phyloP scores from a whole-genome alignment of 2,329 filamentous ascomycete species.

The Aspergillus eucalypticola region DNA sequence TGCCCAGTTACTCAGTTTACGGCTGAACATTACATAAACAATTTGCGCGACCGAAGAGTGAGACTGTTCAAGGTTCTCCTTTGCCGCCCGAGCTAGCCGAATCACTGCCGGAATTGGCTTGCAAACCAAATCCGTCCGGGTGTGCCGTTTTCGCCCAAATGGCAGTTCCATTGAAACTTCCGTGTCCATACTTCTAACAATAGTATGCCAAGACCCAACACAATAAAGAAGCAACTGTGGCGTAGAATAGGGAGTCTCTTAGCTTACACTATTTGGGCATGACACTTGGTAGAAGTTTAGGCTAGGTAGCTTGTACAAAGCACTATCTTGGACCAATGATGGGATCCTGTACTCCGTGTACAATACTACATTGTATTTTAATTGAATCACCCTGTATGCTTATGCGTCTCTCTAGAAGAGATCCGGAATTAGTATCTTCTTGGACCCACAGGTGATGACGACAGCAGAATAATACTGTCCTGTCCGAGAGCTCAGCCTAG shows the following conservation, averaged over 20 bases:
- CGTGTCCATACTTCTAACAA: background rate
- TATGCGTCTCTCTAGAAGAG: too few relatives aligned
- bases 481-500: background rate
- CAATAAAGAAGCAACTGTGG: too few relatives aligned
- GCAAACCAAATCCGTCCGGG: background rate
- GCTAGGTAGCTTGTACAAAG: too few relatives aligned
- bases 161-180: background rate
- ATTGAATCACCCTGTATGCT: too few relatives aligned
- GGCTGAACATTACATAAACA: too few relatives aligned
- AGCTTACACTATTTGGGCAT: too few relatives aligned
- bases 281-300: too few relatives aligned
- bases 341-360: too few relatives aligned
- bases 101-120: background rate
- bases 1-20: too few relatives aligned
- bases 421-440: background rate
- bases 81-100: background rate
- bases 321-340: background rate
- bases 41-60: background rate
- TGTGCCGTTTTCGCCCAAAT: background rate
- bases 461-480: background rate
- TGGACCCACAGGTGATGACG: slow-evolving; percentile 1
- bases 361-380: too few relatives aligned
- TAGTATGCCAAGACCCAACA: background rate
- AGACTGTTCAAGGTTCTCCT: background rate
- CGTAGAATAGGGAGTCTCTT: too few relatives aligned